phyloP scores from a whole-genome alignment of 1,284 basidiomycete genomes.

The Marasmius oreades region DNA sequence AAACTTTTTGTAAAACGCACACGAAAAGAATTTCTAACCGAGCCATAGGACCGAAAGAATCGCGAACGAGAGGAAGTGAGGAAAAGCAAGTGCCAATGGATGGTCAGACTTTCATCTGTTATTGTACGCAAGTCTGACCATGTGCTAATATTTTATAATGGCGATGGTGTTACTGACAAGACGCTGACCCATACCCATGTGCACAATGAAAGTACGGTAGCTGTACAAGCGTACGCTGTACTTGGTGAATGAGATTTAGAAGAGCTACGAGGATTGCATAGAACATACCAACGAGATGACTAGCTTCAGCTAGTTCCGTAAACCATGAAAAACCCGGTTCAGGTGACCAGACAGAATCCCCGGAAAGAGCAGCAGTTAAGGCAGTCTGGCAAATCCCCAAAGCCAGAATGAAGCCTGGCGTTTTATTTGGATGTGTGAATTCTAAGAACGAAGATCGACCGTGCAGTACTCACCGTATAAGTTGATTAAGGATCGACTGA shows the following conservation, averaged over 20 bases:
- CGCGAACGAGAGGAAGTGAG: neutral
- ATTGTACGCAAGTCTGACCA: neutral
- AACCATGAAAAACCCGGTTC: no score
- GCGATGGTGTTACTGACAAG: neutral
- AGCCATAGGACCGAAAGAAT: neutral
- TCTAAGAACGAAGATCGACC: no score
- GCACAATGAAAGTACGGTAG: neutral
- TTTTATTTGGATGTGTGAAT: neutral
- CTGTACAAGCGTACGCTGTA: neutral
- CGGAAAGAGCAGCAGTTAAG: no score
- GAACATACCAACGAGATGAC: no score
- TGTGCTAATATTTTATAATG: neutral
- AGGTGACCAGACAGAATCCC: no score
- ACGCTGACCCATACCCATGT: neutral
- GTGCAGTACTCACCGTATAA: neutral
- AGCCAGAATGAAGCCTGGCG: neutral
- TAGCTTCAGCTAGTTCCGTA: no score
- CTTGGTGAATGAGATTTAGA: neutral
- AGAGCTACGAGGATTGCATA: no score
- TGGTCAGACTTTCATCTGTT: neutral
- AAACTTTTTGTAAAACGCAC: neutral
- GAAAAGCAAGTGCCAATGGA: neutral
- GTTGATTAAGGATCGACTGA: neutral
- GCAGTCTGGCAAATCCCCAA: no score
- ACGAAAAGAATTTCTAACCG: neutral